Percentiles rank a stretch among this genome's conserved stretches.
Evolutionary conservation across 2,329 filamentous ascomycete genomes (phyloP).

Genomic region (Drechmeria coniospora): DNA sequence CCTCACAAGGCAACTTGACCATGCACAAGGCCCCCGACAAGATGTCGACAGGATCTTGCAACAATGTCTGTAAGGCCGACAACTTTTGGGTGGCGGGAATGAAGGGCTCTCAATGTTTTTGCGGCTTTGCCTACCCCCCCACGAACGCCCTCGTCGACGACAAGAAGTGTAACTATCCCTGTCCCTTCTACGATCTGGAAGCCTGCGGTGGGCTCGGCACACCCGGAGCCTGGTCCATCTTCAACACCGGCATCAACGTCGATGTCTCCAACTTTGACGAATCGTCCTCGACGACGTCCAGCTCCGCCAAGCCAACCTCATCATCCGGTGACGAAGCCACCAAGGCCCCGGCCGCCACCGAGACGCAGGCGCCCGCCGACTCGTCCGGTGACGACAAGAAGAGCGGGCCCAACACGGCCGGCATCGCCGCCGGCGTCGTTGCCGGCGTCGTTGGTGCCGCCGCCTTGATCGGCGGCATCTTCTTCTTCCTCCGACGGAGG

Average conservation of each 20-base stretch:
- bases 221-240: slow-evolving; percentile 24
- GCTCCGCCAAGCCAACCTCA: slow-evolving; percentile 6
- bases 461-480: slow-evolving; percentile 49
- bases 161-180: slow-evolving; percentile 46
- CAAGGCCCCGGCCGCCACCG: slow-evolving; percentile 7
- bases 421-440: slow-evolving; percentile 77
- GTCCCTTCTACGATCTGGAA: slow-evolving; percentile 44
- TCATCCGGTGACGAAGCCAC: slow-evolving; percentile 3
- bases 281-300: slow-evolving; percentile 10
- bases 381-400: slow-evolving; percentile 10
- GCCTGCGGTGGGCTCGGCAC: slow-evolving; percentile 36
- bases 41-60: slow-evolving; percentile 27
- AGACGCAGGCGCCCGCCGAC: slow-evolving; percentile 7
- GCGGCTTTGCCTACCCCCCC: slow-evolving; percentile 54
- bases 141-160: slow-evolving; percentile 36
- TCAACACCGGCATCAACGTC: slow-evolving; percentile 33
- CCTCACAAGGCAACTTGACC: slow-evolving; percentile 24
- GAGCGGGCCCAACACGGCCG: slow-evolving; percentile 52
- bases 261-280: slow-evolving; percentile 14
- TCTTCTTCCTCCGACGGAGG: slow-evolving; percentile 62
- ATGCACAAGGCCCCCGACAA: slow-evolving; percentile 6
- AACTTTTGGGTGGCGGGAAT: slow-evolving; percentile 46
- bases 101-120: slow-evolving; percentile 51
- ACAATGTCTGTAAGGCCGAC: slow-evolving; percentile 20
- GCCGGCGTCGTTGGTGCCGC: slow-evolving; percentile 61